Evolutionary conservation across 1,284 basidiomycete genomes (phyloP).

Genomic region (Puccinia novopanici): DNA sequence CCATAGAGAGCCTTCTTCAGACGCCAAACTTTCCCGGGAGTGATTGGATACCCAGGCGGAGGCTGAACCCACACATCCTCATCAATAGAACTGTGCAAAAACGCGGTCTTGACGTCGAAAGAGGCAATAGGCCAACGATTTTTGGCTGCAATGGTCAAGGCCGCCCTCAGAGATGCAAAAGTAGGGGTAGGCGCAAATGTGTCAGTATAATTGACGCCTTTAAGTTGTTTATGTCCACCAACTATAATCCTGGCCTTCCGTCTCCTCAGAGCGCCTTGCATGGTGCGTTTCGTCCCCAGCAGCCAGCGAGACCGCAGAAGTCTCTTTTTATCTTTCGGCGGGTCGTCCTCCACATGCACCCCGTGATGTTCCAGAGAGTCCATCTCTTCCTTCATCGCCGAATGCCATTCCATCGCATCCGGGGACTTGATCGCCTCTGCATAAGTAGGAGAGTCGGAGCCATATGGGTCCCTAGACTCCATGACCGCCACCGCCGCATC

Average conservation of each 20-base stretch:
- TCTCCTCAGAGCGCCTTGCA: no score
- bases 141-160: no score
- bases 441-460: no score
- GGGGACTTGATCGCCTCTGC: no score
- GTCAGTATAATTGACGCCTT: neutral
- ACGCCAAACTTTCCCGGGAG: neutral
- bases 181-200: neutral
- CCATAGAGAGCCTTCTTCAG: neutral
- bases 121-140: neutral
- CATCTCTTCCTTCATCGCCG: no score
- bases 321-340: neutral
- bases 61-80: conserved; percentile 1
- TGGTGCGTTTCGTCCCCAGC: no score
- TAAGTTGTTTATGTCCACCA: neutral
- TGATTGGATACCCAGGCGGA: neutral
- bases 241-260: no score
- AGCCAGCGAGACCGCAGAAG: neutral
- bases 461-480: no score
- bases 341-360: neutral
- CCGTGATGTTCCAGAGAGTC: neutral
- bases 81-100: neutral
- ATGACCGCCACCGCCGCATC: no score
- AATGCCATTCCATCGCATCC: neutral
- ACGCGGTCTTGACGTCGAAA: neutral
- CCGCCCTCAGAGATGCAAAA: no score